Conservation (phyloP, 108 stramenopile genomes). For the Cyclostephanos invisitatus region DNA sequence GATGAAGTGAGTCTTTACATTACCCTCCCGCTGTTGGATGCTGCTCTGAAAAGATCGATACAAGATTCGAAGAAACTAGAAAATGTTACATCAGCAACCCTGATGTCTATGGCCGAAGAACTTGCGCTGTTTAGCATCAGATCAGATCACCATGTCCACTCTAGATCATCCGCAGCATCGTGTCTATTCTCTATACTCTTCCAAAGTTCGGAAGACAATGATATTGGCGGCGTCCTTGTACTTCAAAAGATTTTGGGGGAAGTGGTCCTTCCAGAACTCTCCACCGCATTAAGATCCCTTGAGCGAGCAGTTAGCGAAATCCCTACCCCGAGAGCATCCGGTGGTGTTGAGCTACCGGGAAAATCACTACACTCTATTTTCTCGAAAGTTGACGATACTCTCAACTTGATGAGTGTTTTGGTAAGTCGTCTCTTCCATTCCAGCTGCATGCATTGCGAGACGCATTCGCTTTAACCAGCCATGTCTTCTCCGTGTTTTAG, state of each 20-base stretch:
- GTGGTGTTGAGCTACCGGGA: not conserved
- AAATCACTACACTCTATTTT: slow-evolving; percentile 12
- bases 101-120: slow-evolving; percentile 31
- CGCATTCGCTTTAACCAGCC: not conserved
- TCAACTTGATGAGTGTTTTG: slow-evolving; percentile 38
- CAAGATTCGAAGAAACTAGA: slow-evolving; percentile 15
- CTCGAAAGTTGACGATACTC: slow-evolving; percentile 24
- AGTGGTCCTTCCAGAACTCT: slow-evolving; percentile 21
- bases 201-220: slow-evolving; percentile 16
- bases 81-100: slow-evolving; percentile 4
- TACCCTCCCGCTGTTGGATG: slow-evolving; percentile 61
- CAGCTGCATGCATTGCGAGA: not conserved
- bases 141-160: slow-evolving; percentile 36
- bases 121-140: slow-evolving; percentile 42
- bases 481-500: slow-evolving; percentile 1
- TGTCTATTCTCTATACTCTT: slow-evolving; percentile 54
- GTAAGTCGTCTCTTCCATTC: slow-evolving; percentile 6
- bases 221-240: not conserved
- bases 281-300: slow-evolving; percentile 12
- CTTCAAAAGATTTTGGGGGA: slow-evolving; percentile 15
- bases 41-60: slow-evolving; percentile 35
- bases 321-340: slow-evolving; percentile 12
- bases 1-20: slow-evolving; percentile 58
- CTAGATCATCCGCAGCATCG: slow-evolving; percentile 61
- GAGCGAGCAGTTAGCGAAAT: slow-evolving; percentile 12